phyloP scores from a whole-genome alignment of 257 asterid species.

The Solanum bukasovii region DNA sequence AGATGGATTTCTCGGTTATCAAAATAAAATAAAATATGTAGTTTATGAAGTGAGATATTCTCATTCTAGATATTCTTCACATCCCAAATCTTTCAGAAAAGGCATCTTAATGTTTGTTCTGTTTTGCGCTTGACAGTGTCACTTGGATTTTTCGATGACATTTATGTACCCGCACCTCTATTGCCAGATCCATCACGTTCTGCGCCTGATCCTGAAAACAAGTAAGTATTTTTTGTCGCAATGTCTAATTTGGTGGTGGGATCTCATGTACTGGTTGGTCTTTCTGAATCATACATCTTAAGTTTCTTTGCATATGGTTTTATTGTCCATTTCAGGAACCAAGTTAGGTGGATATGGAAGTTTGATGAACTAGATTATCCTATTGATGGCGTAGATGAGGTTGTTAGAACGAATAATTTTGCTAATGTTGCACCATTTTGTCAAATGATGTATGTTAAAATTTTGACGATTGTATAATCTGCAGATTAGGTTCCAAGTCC shows the following conservation, averaged over 20 bases:
- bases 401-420: constrained; percentile 2
- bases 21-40: not conserved
- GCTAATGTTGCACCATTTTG: not conserved
- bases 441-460: constrained; percentile 24
- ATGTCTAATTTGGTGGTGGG: not conserved
- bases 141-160: constrained; percentile 86
- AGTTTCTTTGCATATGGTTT: not conserved
- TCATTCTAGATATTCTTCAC: not conserved
- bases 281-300: not conserved
- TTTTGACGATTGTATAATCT: constrained; percentile 17
- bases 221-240: constrained; percentile 31
- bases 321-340: constrained; percentile 19
- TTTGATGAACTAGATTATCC: constrained; percentile 38
- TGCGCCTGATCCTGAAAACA: constrained; percentile 53
- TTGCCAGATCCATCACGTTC: constrained; percentile 24
- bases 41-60: not conserved
- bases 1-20: too few relatives aligned
- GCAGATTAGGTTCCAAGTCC: constrained; percentile 41
- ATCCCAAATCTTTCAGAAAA: not conserved
- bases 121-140: constrained; percentile 42
- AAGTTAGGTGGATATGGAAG: constrained; percentile 63
- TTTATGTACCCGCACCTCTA: constrained; percentile 26
- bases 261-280: not conserved
- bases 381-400: constrained; percentile 69
- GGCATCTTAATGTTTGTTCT: not conserved